Percentiles rank a stretch among this genome's conserved stretches.
phyloP scores from a whole-genome alignment of 2,329 filamentous ascomycete species.

The Botryotinia globosa region DNA sequence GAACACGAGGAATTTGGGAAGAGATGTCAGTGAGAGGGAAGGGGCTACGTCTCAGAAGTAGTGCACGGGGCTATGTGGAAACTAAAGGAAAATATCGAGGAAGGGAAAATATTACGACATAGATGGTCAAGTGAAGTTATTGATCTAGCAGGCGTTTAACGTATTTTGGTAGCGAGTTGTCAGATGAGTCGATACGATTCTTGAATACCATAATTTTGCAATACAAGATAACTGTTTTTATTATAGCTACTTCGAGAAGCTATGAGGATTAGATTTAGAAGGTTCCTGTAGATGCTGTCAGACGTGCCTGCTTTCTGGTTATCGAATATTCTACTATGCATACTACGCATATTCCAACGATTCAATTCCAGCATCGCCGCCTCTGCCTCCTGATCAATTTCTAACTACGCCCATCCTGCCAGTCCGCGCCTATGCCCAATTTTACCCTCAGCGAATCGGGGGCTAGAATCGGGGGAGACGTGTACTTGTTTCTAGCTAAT shows the following conservation, averaged over 20 bases:
- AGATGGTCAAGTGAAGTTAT: background rate
- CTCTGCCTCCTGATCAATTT: too few relatives aligned
- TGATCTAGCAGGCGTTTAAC: background rate
- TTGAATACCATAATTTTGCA: conserved; percentile 6
- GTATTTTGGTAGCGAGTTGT: background rate
- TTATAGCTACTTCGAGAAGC: background rate
- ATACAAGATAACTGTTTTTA: background rate
- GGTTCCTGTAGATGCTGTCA: background rate
- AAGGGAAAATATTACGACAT: background rate
- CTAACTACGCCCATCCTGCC: background rate
- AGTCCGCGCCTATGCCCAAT: background rate
- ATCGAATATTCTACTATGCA: background rate
- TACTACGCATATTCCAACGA: too few relatives aligned
- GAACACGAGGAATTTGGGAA: conserved; percentile 25
- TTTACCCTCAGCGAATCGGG: background rate
- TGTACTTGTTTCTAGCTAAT: background rate
- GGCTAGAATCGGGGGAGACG: background rate
- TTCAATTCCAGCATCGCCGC: background rate
- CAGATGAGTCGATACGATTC: background rate
- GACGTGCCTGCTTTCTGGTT: background rate
- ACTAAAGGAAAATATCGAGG: conserved; percentile 24
- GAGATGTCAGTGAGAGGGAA: conserved; percentile 10
- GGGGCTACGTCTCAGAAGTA: conserved; percentile 18
- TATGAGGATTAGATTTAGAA: background rate
- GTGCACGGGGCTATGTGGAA: conserved; percentile 28